Conservation (phyloP, 2,329 filamentous ascomycete genomes). For the Sordariomycetes sp. region DNA sequence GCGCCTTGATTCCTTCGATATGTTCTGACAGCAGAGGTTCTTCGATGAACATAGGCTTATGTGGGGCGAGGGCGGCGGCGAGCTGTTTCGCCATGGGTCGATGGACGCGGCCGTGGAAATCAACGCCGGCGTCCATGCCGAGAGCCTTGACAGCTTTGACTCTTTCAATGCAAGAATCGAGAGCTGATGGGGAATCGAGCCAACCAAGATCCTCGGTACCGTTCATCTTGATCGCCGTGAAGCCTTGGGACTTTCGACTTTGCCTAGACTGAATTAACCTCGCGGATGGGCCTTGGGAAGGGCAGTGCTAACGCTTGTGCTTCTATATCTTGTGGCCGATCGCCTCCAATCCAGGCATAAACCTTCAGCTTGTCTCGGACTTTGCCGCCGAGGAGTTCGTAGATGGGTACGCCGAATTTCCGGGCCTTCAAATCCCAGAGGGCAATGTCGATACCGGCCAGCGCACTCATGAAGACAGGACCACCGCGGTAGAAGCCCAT, state of each 20-base stretch:
- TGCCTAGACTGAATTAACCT: slow-evolving; percentile 22
- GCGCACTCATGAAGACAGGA: slow-evolving; percentile 70
- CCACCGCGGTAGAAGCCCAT: slow-evolving; percentile 69
- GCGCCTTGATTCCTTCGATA: slow-evolving; percentile 45
- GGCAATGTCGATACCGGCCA: slow-evolving; percentile 71
- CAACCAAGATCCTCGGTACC: slow-evolving; percentile 67
- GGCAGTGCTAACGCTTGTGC: slow-evolving; percentile 44
- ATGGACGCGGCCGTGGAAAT: slow-evolving; percentile 71
- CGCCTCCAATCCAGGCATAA: slow-evolving; percentile 73
- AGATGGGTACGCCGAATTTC: slow-evolving; percentile 54
- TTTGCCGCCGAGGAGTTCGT: slow-evolving; percentile 67
- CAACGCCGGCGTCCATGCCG: slow-evolving; percentile 64
- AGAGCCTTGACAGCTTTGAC: slow-evolving; percentile 59
- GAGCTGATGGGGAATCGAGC: slow-evolving; percentile 60
- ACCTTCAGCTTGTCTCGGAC: slow-evolving; percentile 61
- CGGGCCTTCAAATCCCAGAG: slow-evolving; percentile 66
- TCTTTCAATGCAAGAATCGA: slow-evolving; percentile 56
- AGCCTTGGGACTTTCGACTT: slow-evolving; percentile 40
- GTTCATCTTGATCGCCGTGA: slow-evolving; percentile 69
- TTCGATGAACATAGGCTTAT: slow-evolving; percentile 67
- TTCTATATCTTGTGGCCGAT: slow-evolving; percentile 59
- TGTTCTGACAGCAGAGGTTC: slow-evolving; percentile 66
- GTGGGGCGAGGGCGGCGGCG: slow-evolving; percentile 55
- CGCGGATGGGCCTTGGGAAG: too few species aligned
- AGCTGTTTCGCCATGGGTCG: slow-evolving; percentile 77